phyloP scores from a whole-genome alignment of 176 grass and related monocot species.

The Zoysia japonica region DNA sequence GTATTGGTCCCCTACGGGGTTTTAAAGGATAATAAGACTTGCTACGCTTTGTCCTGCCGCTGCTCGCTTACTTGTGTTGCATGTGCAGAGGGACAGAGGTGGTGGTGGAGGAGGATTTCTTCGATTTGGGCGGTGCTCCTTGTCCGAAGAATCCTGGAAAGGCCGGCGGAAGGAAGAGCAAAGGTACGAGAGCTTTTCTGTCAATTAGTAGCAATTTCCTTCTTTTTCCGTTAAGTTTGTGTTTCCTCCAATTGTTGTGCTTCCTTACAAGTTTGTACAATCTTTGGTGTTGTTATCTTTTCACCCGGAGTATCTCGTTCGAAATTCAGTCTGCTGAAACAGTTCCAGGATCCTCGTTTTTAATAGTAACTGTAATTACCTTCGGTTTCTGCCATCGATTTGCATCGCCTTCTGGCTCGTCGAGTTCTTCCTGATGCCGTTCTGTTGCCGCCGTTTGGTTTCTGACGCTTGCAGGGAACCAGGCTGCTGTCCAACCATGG shows the following conservation, averaged over 20 bases:
- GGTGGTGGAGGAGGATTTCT: neutral
- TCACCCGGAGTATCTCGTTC: neutral
- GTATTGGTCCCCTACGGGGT: conserved; percentile 18
- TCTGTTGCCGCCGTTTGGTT: neutral
- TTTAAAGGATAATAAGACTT: conserved; percentile 38
- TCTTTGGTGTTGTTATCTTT: neutral
- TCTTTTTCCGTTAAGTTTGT: neutral
- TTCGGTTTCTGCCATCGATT: neutral
- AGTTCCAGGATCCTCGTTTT: neutral
- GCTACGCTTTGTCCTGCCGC: conserved; percentile 10
- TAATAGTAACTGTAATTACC: neutral
- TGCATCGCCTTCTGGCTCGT: neutral
- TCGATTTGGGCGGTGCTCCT: conserved; percentile 30
- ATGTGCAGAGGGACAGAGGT: conserved; percentile 5
- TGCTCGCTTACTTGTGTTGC: conserved; percentile 22
- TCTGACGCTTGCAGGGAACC: conserved; percentile 32
- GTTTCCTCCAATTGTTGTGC: conserved; percentile 1
- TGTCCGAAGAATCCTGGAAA: conserved; percentile 35
- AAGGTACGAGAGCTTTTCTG: conserved; percentile 43
- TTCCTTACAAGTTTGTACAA: conserved; percentile 24
- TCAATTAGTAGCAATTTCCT: neutral
- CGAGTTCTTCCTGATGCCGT: neutral
- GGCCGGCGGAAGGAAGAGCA: conserved; percentile 29
- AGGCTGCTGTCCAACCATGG: conserved; percentile 43
- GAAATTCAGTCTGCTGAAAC: neutral